These are phyloP conservation scores for Stephania yunnanensis DNA, from an alignment of 164 flowering plant species.

Conservation along the genomic window DNA sequence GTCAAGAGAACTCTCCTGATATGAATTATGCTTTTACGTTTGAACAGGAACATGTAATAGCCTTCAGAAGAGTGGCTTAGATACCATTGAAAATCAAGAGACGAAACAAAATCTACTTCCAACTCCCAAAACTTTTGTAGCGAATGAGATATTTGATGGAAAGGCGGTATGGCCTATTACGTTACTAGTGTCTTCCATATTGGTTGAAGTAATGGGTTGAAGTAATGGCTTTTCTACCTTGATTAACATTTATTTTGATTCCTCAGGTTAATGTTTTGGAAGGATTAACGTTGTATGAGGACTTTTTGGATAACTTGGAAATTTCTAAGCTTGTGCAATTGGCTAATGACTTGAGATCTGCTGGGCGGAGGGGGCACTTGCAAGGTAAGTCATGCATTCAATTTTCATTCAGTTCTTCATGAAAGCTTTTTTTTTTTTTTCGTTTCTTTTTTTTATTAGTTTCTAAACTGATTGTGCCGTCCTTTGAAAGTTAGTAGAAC, in stretches of 20 bases:
- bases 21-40: background rate
- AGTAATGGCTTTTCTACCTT: background rate
- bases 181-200: background rate
- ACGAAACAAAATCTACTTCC: constrained; percentile 29
- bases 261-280: constrained; percentile 71
- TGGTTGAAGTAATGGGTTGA: background rate
- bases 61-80: constrained; percentile 27
- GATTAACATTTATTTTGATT: background rate
- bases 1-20: background rate
- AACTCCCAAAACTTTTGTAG: constrained; percentile 51
- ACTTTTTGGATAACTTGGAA: constrained; percentile 43
- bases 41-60: constrained; percentile 22
- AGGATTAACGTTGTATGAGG: constrained; percentile 67
- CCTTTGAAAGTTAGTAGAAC: background rate
- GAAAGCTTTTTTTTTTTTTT: background rate
- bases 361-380: constrained; percentile 68
- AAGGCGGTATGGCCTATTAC: constrained; percentile 39
- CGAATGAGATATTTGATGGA: constrained; percentile 54
- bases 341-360: constrained; percentile 71
- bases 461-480: background rate
- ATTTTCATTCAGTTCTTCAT: background rate
- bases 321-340: constrained; percentile 49
- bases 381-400: constrained; percentile 53
- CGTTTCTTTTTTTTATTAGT: background rate
- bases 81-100: constrained; percentile 21